These are phyloP conservation scores for Cardamine resedifolia DNA, from an alignment of 345 rosid genomes.

Conservation along the genomic window DNA sequence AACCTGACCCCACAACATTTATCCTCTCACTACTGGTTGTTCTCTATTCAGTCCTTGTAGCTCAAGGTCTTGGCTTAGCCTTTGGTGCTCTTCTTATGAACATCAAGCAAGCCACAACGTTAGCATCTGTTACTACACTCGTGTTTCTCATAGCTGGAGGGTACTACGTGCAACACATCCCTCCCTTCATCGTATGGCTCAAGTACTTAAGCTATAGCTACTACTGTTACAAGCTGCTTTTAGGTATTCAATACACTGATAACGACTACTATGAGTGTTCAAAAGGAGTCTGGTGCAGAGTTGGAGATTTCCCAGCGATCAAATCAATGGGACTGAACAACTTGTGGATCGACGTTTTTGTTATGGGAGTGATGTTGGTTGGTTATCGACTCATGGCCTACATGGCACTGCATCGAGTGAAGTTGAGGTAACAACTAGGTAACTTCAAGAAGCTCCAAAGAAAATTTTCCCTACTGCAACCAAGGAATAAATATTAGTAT, in stretches of 20 bases:
- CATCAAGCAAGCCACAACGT: constrained; percentile 92
- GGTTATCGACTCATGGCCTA: constrained; percentile 88
- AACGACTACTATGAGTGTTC: constrained; percentile 82
- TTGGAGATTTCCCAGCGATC: constrained; percentile 80
- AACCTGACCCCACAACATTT: constrained; percentile 73
- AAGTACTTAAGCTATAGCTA: constrained; percentile 96
- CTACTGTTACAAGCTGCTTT: constrained; percentile 94
- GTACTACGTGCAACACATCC: constrained; percentile 91
- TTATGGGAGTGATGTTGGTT: constrained; percentile 92
- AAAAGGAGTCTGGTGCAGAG: constrained; percentile 66
- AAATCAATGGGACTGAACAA: constrained; percentile 78
- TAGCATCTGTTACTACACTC: constrained; percentile 94
- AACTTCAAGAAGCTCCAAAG: constrained; percentile 24
- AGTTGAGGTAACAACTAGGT: constrained; percentile 45
- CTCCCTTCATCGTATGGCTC: constrained; percentile 91
- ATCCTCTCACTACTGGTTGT: constrained; percentile 81
- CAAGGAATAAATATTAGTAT: constrained; percentile 49
- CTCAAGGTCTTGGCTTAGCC: constrained; percentile 94
- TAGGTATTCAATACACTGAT: constrained; percentile 82
- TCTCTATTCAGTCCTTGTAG: constrained; percentile 89
- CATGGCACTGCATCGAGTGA: constrained; percentile 73
- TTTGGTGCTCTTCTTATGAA: constrained; percentile 97
- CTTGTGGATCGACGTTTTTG: constrained; percentile 79
- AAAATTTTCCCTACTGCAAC: constrained; percentile 42
- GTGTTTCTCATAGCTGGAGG: constrained; percentile 98